Evolutionary conservation across 2,329 filamentous ascomycete genomes (phyloP), one percentile per base, ranked within the genome.

Genomic region (Colletotrichum lentis): DNA sequence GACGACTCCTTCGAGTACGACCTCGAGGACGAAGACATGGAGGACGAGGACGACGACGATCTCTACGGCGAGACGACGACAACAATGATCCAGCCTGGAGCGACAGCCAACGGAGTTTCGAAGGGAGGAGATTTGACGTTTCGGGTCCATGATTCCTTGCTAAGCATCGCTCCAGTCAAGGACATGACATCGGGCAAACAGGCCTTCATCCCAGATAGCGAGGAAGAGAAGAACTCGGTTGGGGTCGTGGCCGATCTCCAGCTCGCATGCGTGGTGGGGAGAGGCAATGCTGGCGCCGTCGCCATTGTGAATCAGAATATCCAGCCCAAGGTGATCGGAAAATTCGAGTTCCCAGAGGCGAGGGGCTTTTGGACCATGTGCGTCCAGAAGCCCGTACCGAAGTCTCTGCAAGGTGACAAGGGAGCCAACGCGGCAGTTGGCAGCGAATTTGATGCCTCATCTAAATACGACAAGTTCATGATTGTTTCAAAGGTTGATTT

Each of bases 301-400:
- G 90, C 92, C 5, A 84, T 96, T 50, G 81, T 98, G 64, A 94
- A 92, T 74, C 87, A 90, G 70, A 88, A 92, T 69, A 88, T 98
- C 61, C 89, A 92, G 62, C 92, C 94, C 1, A 86, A 86, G 62
- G 85, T 91, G 27, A 85, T 91, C 20, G 90, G 89, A 1, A 86
- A 88, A 24, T 90, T 92, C 72, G 87, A 90, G 56, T 89, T 96
- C 56, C 87, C 91, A 2, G 88, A 91, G 72, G 91, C 91, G 1
- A 85, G 90, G 65, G 90, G 89, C 1, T 85, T 96, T 67, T 98
- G 95, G 95, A 91, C 93, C 52, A 86, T 97, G 74, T 86, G 84
- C 71, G 89, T 88, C 11, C 90, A 88, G 71, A 91, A 89, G 74
- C 85, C 89, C 16, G 80, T 88, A n/a, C 85, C 88, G 1, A 90